Conservation (phyloP, 495 filamentous ascomycete genomes). For the Xylaria intraflava region DNA sequence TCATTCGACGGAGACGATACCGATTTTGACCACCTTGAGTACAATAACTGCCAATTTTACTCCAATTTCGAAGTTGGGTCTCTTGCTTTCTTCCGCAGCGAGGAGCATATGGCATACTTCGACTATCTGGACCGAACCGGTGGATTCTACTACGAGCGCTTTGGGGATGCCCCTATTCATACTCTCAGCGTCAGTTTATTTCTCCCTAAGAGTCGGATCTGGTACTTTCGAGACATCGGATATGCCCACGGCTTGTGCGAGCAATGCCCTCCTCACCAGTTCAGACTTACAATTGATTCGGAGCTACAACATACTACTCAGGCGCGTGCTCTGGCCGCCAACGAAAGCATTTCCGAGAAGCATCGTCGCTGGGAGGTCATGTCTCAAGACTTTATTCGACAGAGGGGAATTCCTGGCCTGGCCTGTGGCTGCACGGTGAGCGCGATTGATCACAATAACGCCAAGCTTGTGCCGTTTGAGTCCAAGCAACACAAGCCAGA, state of each 20-base stretch:
- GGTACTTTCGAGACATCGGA: constrained; percentile 49
- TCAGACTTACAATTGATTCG: constrained; percentile 7
- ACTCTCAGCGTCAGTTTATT: constrained; percentile 48
- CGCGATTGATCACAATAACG: constrained; percentile 45
- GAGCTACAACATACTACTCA: not conserved
- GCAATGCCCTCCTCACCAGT: constrained; percentile 27
- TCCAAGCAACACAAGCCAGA: constrained; percentile 45
- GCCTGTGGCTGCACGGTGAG: constrained; percentile 42
- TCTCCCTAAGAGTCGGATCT: constrained; percentile 37
- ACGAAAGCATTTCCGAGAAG: constrained; percentile 22
- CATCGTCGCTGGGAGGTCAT: constrained; percentile 24
- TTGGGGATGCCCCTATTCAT: constrained; percentile 61
- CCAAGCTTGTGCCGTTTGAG: constrained; percentile 45
- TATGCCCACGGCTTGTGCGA: constrained; percentile 49
- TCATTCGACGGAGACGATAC: constrained; percentile 9
- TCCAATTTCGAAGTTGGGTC: constrained; percentile 61
- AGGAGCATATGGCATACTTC: constrained; percentile 52
- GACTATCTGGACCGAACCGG: constrained; percentile 50
- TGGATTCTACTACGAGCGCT: constrained; percentile 58
- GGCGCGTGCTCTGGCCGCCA: constrained; percentile 3
- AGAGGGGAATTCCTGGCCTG: constrained; percentile 26
- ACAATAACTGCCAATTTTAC: constrained; percentile 51
- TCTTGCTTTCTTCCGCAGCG: constrained; percentile 52
- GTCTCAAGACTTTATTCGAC: constrained; percentile 19
- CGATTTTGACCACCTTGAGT: constrained; percentile 19